These are phyloP conservation scores for Straminergon stramineum DNA, from an alignment of 225 moss, liverwort and hornwort species.

Conservation along the genomic window DNA sequence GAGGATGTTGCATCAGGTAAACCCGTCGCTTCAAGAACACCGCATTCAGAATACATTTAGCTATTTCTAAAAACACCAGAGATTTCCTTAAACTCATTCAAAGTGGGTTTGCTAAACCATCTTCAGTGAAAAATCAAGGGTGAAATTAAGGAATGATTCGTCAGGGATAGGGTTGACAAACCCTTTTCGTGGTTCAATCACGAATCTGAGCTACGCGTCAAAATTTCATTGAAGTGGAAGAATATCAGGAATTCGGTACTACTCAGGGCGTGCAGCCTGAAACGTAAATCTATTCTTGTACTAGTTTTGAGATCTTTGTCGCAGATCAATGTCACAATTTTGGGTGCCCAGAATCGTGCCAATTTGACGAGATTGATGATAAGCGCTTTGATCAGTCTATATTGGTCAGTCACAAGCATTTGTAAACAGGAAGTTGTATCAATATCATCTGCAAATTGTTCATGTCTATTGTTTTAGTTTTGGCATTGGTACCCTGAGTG, in stretches of 20 bases:
- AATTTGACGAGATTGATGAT: neutral
- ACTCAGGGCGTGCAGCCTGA: neutral
- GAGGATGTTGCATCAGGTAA: conserved; percentile 3
- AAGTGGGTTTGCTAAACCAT: neutral
- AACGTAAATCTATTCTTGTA: neutral
- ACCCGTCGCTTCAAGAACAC: neutral
- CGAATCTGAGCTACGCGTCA: neutral
- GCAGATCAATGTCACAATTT: neutral
- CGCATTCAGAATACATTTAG: neutral
- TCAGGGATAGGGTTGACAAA: neutral
- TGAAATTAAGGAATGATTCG: neutral
- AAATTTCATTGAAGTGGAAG: neutral
- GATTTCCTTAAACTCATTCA: no score
- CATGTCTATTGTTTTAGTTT: neutral
- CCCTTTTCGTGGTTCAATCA: neutral
- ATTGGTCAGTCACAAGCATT: neutral
- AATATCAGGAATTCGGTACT: neutral
- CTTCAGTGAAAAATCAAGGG: neutral
- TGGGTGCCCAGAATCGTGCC: neutral
- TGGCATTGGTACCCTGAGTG: neutral
- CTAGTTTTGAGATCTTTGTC: neutral
- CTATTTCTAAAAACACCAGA: neutral
- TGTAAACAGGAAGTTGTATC: neutral
- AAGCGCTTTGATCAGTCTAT: neutral
- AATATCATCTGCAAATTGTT: neutral